phyloP scores from a whole-genome alignment of 2,329 filamentous ascomycete species.

The Cercospora brassicicola region DNA sequence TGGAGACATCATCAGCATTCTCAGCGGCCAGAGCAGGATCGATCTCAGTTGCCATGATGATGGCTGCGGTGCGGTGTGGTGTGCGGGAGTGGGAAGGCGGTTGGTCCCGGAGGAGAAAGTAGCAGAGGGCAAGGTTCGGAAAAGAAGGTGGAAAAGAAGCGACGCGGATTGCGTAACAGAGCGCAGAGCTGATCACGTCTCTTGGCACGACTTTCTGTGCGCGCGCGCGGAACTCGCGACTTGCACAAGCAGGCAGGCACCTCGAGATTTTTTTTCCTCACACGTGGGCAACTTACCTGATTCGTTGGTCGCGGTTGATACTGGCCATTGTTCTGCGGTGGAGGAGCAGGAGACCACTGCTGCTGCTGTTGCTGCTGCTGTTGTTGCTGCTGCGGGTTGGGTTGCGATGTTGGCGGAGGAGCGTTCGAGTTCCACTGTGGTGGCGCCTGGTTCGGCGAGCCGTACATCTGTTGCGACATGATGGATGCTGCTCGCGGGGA shows the following conservation, averaged over 20 bases:
- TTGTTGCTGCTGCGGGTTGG: constrained; percentile 22
- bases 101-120: constrained; percentile 6
- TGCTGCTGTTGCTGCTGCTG: constrained; percentile 16
- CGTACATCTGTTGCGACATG: constrained; percentile 24
- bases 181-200: constrained; percentile 31
- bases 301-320: constrained; percentile 34
- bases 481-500: neutral
- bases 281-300: constrained; percentile 35
- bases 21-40: constrained; percentile 34
- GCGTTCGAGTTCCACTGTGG: constrained; percentile 26
- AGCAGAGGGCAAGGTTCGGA: constrained; percentile 23
- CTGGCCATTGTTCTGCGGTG: constrained; percentile 38
- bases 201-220: constrained; percentile 28
- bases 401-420: constrained; percentile 27
- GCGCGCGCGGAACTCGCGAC: constrained; percentile 6
- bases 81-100: constrained; percentile 15
- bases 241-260: neutral
- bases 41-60: constrained; percentile 33
- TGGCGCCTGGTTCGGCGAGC: constrained; percentile 26
- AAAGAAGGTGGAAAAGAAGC: constrained; percentile 25
- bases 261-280: constrained; percentile 5
- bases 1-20: constrained; percentile 30
- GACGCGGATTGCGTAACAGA: constrained; percentile 29
- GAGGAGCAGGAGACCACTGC: constrained; percentile 35
- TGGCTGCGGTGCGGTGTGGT: neutral